phyloP scores from a whole-genome alignment of 495 filamentous ascomycete genomes.

The Pyronema omphalodes region DNA sequence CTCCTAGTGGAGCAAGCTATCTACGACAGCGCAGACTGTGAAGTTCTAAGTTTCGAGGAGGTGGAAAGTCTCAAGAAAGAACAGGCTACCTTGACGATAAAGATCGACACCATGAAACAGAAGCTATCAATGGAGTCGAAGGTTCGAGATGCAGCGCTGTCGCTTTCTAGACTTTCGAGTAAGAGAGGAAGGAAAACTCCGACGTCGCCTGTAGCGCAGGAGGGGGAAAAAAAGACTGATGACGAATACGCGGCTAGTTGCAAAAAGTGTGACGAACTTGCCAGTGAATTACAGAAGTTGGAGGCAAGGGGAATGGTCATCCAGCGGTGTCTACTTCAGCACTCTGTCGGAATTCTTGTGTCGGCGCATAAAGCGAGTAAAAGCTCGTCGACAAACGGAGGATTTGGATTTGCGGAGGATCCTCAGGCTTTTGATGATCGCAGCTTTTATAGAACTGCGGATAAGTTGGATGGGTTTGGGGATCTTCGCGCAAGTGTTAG shows the following conservation, averaged over 20 bases:
- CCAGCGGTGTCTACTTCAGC: conserved; percentile 57
- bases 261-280: conserved; percentile 68
- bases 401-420: not conserved
- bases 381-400: not conserved
- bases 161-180: conserved; percentile 59
- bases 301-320: conserved; percentile 55
- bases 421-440: conserved; percentile 47
- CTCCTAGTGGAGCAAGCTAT: conserved; percentile 86
- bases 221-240: conserved; percentile 34
- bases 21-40: conserved; percentile 62
- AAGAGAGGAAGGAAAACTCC: conserved; percentile 27
- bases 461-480: conserved; percentile 41
- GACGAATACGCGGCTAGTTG: conserved; percentile 56
- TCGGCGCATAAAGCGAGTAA: conserved; percentile 45
- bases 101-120: conserved; percentile 59
- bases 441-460: conserved; percentile 55
- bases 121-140: conserved; percentile 85
- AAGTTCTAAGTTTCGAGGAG: conserved; percentile 76
- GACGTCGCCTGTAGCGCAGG: conserved; percentile 16
- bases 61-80: conserved; percentile 84
- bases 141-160: conserved; percentile 78
- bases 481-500: conserved; percentile 4
- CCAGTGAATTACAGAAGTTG: conserved; percentile 56
- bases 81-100: conserved; percentile 42
- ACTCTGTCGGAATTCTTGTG: conserved; percentile 80